These are phyloP conservation scores for Yamadazyma phyllophila DNA, from an alignment of 805 yeast species.

Conservation along the genomic window DNA sequence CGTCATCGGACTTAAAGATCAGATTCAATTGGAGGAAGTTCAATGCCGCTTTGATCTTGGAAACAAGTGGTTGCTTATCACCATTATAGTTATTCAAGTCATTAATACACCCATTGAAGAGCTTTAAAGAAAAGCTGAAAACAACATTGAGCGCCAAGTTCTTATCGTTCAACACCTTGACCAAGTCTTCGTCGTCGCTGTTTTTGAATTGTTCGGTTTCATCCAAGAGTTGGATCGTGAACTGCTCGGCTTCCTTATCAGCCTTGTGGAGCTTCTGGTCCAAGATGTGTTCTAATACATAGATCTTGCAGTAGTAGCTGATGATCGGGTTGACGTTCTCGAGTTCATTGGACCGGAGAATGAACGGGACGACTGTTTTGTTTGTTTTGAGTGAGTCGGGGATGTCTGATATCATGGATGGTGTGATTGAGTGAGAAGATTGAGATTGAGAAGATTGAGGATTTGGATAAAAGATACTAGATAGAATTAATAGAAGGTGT, in stretches of 20 bases:
- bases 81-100: slow-evolving; percentile 22
- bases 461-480: background rate
- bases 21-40: slow-evolving; percentile 30
- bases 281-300: slow-evolving; percentile 73
- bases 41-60: slow-evolving; percentile 35
- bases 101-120: slow-evolving; percentile 32
- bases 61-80: slow-evolving; percentile 27
- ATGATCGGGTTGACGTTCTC: slow-evolving; percentile 59
- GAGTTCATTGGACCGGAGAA: slow-evolving; percentile 59
- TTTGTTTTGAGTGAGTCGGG: slow-evolving; percentile 27
- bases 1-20: slow-evolving; percentile 25
- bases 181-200: slow-evolving; percentile 33
- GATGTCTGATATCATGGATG: slow-evolving; percentile 12
- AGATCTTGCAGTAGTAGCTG: slow-evolving; percentile 65
- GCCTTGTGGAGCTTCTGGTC: slow-evolving; percentile 55
- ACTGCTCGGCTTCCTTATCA: slow-evolving; percentile 53
- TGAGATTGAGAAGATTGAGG: background rate
- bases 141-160: slow-evolving; percentile 39
- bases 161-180: slow-evolving; percentile 56
- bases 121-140: slow-evolving; percentile 32
- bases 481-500: too few relatives aligned
- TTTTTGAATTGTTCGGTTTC: slow-evolving; percentile 62
- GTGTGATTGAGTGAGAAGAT: background rate
- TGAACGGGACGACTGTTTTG: slow-evolving; percentile 44
- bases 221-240: slow-evolving; percentile 64